Base-by-base conservation (phyloP, 106 monocot genomes). In the Agapanthus africanus region DNA sequence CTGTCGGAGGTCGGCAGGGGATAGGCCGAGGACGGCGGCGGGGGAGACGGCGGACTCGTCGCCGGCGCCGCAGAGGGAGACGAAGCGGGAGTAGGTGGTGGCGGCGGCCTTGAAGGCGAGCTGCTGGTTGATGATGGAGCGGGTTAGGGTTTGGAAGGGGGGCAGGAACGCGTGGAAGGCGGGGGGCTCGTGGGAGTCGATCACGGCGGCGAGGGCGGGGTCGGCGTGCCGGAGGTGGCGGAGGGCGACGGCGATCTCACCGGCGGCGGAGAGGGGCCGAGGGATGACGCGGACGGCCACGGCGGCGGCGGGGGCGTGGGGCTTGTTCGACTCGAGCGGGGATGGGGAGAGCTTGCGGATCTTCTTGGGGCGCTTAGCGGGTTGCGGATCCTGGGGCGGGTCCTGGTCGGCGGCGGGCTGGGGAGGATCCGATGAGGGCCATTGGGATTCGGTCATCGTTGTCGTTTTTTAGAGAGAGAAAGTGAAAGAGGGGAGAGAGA, bases 81-180 rank as follows among this genome's bases (percentile, higher is more conserved):
- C 59, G 64, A 88, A 88, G 63, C 88, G 84, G 71, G 84, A 76
- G 78, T 88, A 88, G 54, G 84, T 77, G 57, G 88, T 75, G 38
- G 74, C 50, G 63, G 84, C 88, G 34, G 88, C 88, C 78, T 84
- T 88, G 76, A 59, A 81, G 37, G 88, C 88, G 23, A 88, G 81
- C 71, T 88, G 88, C 74, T 88, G 88, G 77, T 88, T 78, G 79
- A 88, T 81, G 68, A 88, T 88, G 73, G 76, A 76, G 76, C 84
- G 84, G 52, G 81, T 69, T 44, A 88, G 88, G 71, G 88, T 76
- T 74, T 79, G 81, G 71, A 88, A 88, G 13, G 88, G 88, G 3
- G 81, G 79, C 70, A 79, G 81, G 35, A 77, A 79, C 56, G 40
- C 27, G 35, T 84, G 76, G 51, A 81, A 77, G 51, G 64, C 16